phyloP scores from a whole-genome alignment of 2,329 filamentous ascomycete genomes.

The Microcera coccophila region DNA sequence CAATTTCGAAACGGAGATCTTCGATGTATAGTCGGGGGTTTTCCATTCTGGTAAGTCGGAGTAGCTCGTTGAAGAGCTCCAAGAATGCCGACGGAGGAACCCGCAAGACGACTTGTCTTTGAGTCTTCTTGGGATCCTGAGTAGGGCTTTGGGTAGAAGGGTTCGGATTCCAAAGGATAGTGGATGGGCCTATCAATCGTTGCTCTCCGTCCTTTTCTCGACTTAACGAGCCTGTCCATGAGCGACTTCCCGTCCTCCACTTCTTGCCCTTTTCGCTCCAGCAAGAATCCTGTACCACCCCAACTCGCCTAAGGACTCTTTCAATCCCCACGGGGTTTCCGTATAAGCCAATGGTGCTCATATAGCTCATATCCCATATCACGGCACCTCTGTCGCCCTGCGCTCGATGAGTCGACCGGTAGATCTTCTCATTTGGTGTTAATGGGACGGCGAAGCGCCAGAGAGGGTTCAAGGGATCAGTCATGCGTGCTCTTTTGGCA shows the following conservation, averaged over 20 bases:
- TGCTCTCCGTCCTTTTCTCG: constrained; percentile 51
- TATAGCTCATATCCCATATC: constrained; percentile 92
- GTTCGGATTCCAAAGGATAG: constrained; percentile 68
- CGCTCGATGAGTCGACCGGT: constrained; percentile 80
- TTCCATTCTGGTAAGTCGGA: constrained; percentile 54
- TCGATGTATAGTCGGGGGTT: constrained; percentile 61
- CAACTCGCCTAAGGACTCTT: constrained; percentile 62
- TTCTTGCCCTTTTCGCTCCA: constrained; percentile 63
- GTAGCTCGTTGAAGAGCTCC: constrained; percentile 62
- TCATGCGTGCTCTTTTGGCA: constrained; percentile 88
- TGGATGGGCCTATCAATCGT: constrained; percentile 66
- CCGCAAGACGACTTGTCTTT: constrained; percentile 60
- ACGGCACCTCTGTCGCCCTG: constrained; percentile 71
- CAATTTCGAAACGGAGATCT: constrained; percentile 65
- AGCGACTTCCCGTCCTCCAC: constrained; percentile 59
- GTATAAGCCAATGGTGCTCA: constrained; percentile 77
- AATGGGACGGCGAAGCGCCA: constrained; percentile 88
- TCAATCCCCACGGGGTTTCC: constrained; percentile 62
- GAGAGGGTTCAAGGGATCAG: constrained; percentile 68
- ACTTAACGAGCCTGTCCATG: constrained; percentile 49
- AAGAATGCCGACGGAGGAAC: constrained; percentile 79
- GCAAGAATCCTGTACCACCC: constrained; percentile 55
- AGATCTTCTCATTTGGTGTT: constrained; percentile 84
- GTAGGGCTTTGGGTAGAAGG: constrained; percentile 24
- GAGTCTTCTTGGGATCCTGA: constrained; percentile 20